phyloP scores from a whole-genome alignment of 2,329 filamentous ascomycete species.

The Colletotrichum sp. region DNA sequence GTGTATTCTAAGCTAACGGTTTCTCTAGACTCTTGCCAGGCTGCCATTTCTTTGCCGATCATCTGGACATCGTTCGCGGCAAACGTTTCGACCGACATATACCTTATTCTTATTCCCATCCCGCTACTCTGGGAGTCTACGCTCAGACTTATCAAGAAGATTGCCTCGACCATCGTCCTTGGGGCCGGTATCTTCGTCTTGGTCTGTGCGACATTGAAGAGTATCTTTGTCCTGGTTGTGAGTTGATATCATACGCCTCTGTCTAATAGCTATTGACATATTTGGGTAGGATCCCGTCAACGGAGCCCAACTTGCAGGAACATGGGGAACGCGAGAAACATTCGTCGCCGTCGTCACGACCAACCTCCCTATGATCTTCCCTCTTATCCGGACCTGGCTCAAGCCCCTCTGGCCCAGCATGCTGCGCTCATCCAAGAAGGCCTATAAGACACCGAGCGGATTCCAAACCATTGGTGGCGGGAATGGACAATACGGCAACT shows the following conservation, averaged over 20 bases:
- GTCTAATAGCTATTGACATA: not conserved
- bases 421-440: slow-evolving; percentile 30
- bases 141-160: slow-evolving; percentile 40
- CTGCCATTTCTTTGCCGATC: slow-evolving; percentile 54
- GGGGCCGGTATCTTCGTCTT: slow-evolving; percentile 45
- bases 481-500: slow-evolving; percentile 18
- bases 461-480: slow-evolving; percentile 21
- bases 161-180: slow-evolving; percentile 40
- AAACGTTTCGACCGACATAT: slow-evolving; percentile 62
- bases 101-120: slow-evolving; percentile 62
- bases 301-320: slow-evolving; percentile 43
- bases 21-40: slow-evolving; percentile 49
- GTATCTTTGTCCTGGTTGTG: slow-evolving; percentile 40
- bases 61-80: slow-evolving; percentile 56
- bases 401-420: slow-evolving; percentile 33
- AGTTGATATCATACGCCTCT: not conserved
- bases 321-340: slow-evolving; percentile 48
- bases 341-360: slow-evolving; percentile 49
- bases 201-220: slow-evolving; percentile 39
- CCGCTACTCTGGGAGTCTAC: slow-evolving; percentile 52
- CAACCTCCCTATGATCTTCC: slow-evolving; percentile 51
- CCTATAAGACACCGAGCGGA: slow-evolving; percentile 13
- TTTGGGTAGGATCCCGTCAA: slow-evolving; percentile 40
- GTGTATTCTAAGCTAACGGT: not conserved
- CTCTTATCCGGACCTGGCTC: slow-evolving; percentile 46